Base-by-base conservation (phyloP, 176 grass and related monocot species). In the Musa troglodytarum region DNA sequence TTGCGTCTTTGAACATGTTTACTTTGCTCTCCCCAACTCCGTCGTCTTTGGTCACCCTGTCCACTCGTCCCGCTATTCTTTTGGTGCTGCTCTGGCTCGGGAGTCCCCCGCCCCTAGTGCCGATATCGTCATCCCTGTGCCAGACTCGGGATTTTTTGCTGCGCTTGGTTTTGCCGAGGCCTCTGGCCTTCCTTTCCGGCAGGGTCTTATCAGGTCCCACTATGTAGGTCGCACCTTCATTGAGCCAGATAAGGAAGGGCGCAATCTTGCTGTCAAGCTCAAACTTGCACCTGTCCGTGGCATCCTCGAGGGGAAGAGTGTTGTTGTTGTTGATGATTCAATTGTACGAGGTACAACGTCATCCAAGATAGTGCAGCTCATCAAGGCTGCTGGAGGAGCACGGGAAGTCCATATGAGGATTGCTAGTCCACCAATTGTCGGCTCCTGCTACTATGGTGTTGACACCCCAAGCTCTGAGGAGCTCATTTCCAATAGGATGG, bases 341-440 rank as follows among this genome's bases (percentile, higher is more conserved):
- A 82, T 96, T 25, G 93, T 96, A 24, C 89, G 93, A 10, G 93
- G 93, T 64, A 96, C 93, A 69, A 96, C 93, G 22, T 96, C 93
- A 2, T 88, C 89, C 64, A 96, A 96, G 87, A 96, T 96, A 11
- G 89, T 96, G 55, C 85, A 80, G 49, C 76, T 96, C 52, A 81
- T 96, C 78, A 86, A 89, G 28, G 81, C 85, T 69, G 93, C 87
- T 24, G 93, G 93, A 19, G 57, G 8, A 62, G 93, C 93, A 17
- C 89, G 93, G 19, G 93, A 96, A 78, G 92, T 96, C 81, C 92
- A 96, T 78, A 87, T 96, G 85, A 82, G 93, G 66, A 92, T 96
- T 52, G 74, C 93, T 61, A 90, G 93, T 66, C 93, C 92, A 0
- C 93, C 93, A 1, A 90, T 96, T 17, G 53, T 96, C 64, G 89